Base-by-base conservation (phyloP, 2,329 filamentous ascomycete species). In the Aspergillus ochraceus region DNA sequence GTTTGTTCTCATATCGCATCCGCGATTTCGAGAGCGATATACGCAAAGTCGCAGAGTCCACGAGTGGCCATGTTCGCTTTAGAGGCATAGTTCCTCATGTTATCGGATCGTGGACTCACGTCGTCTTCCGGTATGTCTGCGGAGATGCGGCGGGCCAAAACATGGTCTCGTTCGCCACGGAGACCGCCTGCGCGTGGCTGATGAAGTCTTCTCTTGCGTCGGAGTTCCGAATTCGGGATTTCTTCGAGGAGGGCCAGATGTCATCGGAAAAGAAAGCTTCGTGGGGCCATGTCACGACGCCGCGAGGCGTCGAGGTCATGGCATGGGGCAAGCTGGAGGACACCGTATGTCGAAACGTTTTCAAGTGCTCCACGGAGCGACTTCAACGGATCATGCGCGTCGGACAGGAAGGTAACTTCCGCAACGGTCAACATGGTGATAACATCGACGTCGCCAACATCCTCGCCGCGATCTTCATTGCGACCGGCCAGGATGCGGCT, bases 61-160 rank as follows among this genome's bases (percentile, higher is more conserved):
- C 53, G 8, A 61, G 60, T 42, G 54, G 57, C n/a, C 45, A 59
- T 24, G n/a, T 52, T 6, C 24, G 26, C 2, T 51, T 61, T 2
- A 54, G 64, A 39, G 51, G 49, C 4, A 32, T 68, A 2, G 62
- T 58, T 2, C 63, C 67, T 10, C 58, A 65, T 29, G 55, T 71
- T 22, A 55, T 69, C 24, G 65, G 69, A 4, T 62, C 59, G 14
- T 60, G 42, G 32, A 67, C 71, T 11, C 68, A 71, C 50, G 54
- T 71, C 2, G 57, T 64, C 4, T 66, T 71, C 52, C 47, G 55
- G 14, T 72, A 68, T 55, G 53, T 61, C 22, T 71, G 66, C 36
- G 70, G 70, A 9, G 69, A 72, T 52, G 67, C 71, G 1, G 60
- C 67, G 1, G 70, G 69, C 9, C 71, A 74, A 54, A 74, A 72